Conservation (phyloP, 345 rosid species). For the Linum lewisii region DNA sequence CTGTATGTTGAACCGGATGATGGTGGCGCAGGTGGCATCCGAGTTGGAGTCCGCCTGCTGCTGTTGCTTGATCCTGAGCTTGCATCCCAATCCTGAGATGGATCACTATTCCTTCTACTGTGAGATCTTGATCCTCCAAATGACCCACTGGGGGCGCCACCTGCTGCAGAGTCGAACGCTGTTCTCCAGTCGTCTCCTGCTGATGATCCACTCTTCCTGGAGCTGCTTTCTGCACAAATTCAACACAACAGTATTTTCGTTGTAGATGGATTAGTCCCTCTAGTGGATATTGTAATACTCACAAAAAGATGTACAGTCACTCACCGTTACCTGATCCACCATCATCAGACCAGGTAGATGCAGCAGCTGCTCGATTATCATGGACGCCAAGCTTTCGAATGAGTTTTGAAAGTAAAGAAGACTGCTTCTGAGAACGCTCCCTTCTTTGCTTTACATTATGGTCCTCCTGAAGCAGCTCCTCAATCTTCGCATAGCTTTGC, state of each 20-base stretch:
- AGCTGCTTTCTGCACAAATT: conserved; percentile 63
- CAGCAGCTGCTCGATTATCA: conserved; percentile 85
- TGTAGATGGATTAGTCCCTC: background rate
- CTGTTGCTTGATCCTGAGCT: conserved; percentile 31
- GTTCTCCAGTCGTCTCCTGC: conserved; percentile 93
- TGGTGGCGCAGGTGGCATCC: conserved; percentile 90
- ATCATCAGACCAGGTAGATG: conserved; percentile 58
- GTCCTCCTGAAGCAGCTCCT: conserved; percentile 86
- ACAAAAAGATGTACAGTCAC: background rate
- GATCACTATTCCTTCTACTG: conserved; percentile 40
- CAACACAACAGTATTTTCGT: background rate
- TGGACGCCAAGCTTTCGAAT: conserved; percentile 78
- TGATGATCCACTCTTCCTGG: conserved; percentile 39
- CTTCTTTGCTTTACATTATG: conserved; percentile 69
- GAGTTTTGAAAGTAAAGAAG: conserved; percentile 72
- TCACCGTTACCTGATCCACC: conserved; percentile 39
- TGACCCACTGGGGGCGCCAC: conserved; percentile 24
- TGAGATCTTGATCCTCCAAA: conserved; percentile 43
- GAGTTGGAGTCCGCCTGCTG: conserved; percentile 69
- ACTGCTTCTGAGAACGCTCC: conserved; percentile 78
- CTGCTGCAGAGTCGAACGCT: conserved; percentile 85
- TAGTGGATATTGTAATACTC: no score
- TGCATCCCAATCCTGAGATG: conserved; percentile 60
- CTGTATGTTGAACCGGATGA: no score
- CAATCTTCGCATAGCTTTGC: conserved; percentile 65